Evolutionary conservation across 1,284 basidiomycete genomes (phyloP).

Genomic region (Lentinus polychrous): DNA sequence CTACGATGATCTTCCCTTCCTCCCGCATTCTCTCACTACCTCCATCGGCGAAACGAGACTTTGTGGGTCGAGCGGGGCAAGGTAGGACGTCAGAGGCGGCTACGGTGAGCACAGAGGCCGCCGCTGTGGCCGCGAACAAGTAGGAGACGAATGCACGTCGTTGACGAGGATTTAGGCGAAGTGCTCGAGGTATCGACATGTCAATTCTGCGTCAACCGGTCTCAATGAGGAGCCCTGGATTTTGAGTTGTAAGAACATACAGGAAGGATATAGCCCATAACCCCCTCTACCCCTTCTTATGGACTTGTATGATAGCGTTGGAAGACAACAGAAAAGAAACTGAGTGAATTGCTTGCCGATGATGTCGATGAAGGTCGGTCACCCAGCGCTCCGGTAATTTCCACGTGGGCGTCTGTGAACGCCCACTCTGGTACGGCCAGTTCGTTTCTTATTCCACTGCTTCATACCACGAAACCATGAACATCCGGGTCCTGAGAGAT

Average conservation of each 20-base stretch:
- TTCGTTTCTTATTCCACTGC: too few relatives aligned
- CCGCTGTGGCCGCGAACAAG: slow-evolving; percentile 72
- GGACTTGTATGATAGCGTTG: too few relatives aligned
- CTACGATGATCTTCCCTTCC: slow-evolving; percentile 37
- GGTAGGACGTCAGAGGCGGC: slow-evolving; percentile 71
- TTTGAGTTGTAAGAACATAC: too few relatives aligned
- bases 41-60: slow-evolving; percentile 48
- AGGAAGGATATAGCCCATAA: too few relatives aligned
- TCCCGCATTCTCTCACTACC: slow-evolving; percentile 14
- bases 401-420: too few relatives aligned
- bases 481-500: slow-evolving; percentile 66
- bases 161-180: slow-evolving; percentile 53
- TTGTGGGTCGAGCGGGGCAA: slow-evolving; percentile 59
- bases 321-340: too few relatives aligned
- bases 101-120: slow-evolving; percentile 73
- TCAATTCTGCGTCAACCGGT: slow-evolving; percentile 17
- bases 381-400: too few relatives aligned
- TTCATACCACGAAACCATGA: slow-evolving; percentile 6
- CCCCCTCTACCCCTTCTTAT: too few relatives aligned
- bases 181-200: slow-evolving; percentile 50
- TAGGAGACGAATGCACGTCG: slow-evolving; percentile 69
- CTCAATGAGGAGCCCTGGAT: neutral
- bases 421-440: too few relatives aligned
- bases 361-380: too few relatives aligned
- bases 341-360: too few relatives aligned